These are phyloP conservation scores for Lactarius hatsudake DNA, from an alignment of 768 basidiomycete genomes.

Conservation along the genomic window DNA sequence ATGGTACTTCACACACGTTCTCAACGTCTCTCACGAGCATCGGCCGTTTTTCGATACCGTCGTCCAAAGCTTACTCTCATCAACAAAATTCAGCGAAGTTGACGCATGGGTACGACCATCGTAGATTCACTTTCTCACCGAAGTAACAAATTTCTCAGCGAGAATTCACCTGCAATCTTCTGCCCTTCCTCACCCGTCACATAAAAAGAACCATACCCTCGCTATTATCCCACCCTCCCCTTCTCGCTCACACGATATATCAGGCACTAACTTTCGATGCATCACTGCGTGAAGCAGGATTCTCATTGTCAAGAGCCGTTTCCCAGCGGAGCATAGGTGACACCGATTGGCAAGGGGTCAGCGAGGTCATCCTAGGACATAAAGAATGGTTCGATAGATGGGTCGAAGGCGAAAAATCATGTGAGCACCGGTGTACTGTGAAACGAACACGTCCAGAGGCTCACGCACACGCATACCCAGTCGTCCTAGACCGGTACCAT, in stretches of 20 bases:
- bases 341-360: slow-evolving; percentile 68
- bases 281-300: slow-evolving; percentile 70
- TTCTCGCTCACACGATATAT: slow-evolving; percentile 94
- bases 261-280: slow-evolving; percentile 89
- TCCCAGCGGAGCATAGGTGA: slow-evolving; percentile 33
- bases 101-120: slow-evolving; percentile 67
- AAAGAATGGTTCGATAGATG: slow-evolving; percentile 90
- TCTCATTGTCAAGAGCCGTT: slow-evolving; percentile 55
- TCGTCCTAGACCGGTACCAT: slow-evolving; percentile 83
- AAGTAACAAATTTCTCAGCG: slow-evolving; percentile 44
- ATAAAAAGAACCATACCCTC: slow-evolving; percentile 69
- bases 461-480: slow-evolving; percentile 40
- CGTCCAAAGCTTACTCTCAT: slow-evolving; percentile 65
- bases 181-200: slow-evolving; percentile 76
- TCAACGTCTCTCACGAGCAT: slow-evolving; percentile 86
- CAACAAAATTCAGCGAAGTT: slow-evolving; percentile 59
- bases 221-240: slow-evolving; percentile 71
- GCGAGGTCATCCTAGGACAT: slow-evolving; percentile 76
- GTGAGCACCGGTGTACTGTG: slow-evolving; percentile 45
- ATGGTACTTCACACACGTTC: slow-evolving; percentile 93
- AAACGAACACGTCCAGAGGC: neutral
- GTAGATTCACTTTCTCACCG: slow-evolving; percentile 1
- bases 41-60: slow-evolving; percentile 71
- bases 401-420: slow-evolving; percentile 85
- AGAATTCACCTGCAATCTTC: slow-evolving; percentile 76